phyloP scores from a whole-genome alignment of 2,329 filamentous ascomycete species.

The Beauveria australis region DNA sequence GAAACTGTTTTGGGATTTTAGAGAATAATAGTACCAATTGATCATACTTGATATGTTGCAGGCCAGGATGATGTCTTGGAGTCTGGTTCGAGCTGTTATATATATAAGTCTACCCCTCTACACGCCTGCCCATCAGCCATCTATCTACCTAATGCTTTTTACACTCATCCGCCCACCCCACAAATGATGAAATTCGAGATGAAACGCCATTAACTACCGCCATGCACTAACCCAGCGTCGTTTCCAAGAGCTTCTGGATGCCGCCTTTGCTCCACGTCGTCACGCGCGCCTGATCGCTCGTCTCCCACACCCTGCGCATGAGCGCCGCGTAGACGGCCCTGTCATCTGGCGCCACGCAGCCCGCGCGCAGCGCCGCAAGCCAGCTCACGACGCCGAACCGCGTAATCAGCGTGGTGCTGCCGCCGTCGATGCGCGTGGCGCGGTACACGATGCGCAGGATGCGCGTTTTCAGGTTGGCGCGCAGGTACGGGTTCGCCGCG shows the following conservation, averaged over 20 bases:
- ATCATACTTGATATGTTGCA: background rate
- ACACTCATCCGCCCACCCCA: no score
- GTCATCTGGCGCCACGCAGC: constrained; percentile 34
- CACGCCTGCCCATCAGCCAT: background rate
- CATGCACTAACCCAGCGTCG: background rate
- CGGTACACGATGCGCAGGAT: constrained; percentile 56
- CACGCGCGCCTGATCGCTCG: constrained; percentile 59
- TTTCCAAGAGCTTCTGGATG: constrained; percentile 22
- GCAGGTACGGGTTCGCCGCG: constrained; percentile 58
- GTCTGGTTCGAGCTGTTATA: background rate
- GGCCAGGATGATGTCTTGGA: background rate
- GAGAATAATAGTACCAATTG: background rate
- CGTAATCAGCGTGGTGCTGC: constrained; percentile 73
- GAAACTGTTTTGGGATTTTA: background rate
- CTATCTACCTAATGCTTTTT: background rate
- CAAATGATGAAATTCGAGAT: background rate
- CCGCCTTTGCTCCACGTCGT: constrained; percentile 56
- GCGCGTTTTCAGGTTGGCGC: constrained; percentile 50
- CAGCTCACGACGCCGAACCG: constrained; percentile 67
- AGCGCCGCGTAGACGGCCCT: constrained; percentile 44
- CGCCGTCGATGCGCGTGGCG: constrained; percentile 58
- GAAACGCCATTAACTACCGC: background rate
- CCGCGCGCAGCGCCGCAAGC: constrained; percentile 55
- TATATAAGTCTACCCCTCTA: background rate
- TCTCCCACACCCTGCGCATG: constrained; percentile 51